These are phyloP conservation scores for Didymella segeticola DNA, from an alignment of 2,329 filamentous ascomycete genomes.

Conservation along the genomic window DNA sequence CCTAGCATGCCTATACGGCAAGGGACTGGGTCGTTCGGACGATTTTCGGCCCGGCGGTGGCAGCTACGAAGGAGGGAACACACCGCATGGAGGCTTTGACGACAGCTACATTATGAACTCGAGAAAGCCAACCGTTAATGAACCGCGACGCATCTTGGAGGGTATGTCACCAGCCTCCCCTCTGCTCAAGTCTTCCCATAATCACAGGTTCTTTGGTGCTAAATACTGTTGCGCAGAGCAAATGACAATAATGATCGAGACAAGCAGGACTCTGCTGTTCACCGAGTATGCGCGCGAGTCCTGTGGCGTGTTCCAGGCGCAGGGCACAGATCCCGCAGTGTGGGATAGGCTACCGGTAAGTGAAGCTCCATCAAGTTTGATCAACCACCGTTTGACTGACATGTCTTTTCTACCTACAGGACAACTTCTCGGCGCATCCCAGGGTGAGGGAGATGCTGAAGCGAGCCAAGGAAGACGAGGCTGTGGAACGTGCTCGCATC, in stretches of 20 bases:
- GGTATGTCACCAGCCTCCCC: background rate
- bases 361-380: background rate
- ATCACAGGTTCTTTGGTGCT: background rate
- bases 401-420: slow-evolving; percentile 23
- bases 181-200: background rate
- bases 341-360: slow-evolving; percentile 48
- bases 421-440: slow-evolving; percentile 46
- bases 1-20: slow-evolving; percentile 47
- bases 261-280: slow-evolving; percentile 48
- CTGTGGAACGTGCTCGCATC: slow-evolving; percentile 23
- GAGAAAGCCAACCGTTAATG: background rate
- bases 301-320: slow-evolving; percentile 44
- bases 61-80: slow-evolving; percentile 48
- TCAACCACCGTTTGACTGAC: background rate
- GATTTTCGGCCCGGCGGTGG: slow-evolving; percentile 44
- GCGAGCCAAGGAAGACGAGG: slow-evolving; percentile 38
- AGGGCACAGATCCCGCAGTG: slow-evolving; percentile 48
- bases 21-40: slow-evolving; percentile 50
- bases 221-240: slow-evolving; percentile 53
- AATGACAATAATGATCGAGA: slow-evolving; percentile 50
- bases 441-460: slow-evolving; percentile 45
- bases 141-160: background rate
- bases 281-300: slow-evolving; percentile 47
- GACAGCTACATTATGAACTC: background rate
- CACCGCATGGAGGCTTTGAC: slow-evolving; percentile 45